Evolutionary conservation across 305 asterid genomes (phyloP), one percentile per base, ranked within the genome.

Genomic region (Withania somnifera): DNA sequence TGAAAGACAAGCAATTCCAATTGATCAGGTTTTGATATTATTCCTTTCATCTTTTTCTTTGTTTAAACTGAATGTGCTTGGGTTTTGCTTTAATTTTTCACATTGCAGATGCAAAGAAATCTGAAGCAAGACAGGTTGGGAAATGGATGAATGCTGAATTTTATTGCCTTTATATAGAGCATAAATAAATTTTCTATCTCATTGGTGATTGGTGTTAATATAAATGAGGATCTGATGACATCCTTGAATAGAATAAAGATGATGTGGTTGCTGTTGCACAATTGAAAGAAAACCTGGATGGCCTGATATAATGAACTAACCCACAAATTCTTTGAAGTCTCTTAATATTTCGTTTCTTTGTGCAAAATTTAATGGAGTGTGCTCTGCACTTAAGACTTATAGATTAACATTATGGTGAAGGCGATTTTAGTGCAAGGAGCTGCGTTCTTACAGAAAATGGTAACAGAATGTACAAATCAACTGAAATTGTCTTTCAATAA

Each of bases 1-100:
- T 94, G 77, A 92, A 87, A 77, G 99, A 94, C 91, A 93, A 95
- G 97, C 99, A 95, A 87, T 95, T 95, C 87, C 99, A 95, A 84
- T 95, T 95, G 87, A 95, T 95, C 93, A 95, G 97, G 97, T 93
- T 81, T 78, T 68, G 56, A 77, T 78, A 68, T 82, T 77, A 58
- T 28, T 17, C 30, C 56, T 77, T 69, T 61, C 61, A 19, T 26
- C 52, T 26, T 9, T 47, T 73, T 26, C 42, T 26, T 73, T 73
- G 79, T 26, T 50, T 24, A 50, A 45, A 26, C 57, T 50, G 26
- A 24, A 17, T 75, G 61, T 75, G 6, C 22, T 75, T 50, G 10
- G 61, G 61, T 28, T 50, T 75, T 75, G 61, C 80, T 50, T 75
- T 75, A 17, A 15, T 15, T 50, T 50, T 28, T 75, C 61, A 75